Conservation (phyloP, 2,329 filamentous ascomycete species). For the Fusarium lateritium region DNA sequence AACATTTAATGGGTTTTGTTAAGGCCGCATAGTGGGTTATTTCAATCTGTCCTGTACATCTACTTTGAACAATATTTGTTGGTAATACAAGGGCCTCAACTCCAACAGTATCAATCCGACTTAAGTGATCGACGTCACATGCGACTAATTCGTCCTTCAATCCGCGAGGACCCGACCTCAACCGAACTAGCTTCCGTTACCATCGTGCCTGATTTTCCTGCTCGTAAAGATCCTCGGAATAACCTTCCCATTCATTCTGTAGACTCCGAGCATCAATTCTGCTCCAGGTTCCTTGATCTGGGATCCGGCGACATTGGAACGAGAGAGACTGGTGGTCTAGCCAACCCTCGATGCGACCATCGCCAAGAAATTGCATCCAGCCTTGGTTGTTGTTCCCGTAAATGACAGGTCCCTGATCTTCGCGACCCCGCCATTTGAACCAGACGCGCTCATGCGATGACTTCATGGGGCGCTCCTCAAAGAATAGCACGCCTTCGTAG, state of each 20-base stretch:
- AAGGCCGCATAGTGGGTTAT: background rate
- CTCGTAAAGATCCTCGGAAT: conserved; percentile 52
- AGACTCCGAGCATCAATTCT: conserved; percentile 46
- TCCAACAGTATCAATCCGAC: background rate
- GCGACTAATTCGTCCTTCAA: conserved; percentile 12
- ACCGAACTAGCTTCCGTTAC: conserved; percentile 13
- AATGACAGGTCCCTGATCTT: conserved; percentile 48
- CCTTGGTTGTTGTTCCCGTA: conserved; percentile 50
- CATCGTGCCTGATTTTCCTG: conserved; percentile 42
- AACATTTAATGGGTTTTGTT: conserved; percentile 1
- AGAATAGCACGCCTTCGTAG: conserved; percentile 59
- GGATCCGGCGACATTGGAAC: conserved; percentile 48
- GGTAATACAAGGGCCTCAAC: background rate
- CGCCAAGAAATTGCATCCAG: conserved; percentile 56
- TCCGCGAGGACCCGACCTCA: conserved; percentile 1
- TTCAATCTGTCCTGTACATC: background rate
- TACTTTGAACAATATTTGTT: background rate
- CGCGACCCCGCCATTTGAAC: conserved; percentile 57
- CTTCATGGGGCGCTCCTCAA: conserved; percentile 54
- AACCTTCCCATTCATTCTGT: conserved; percentile 50
- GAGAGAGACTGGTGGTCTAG: conserved; percentile 48
- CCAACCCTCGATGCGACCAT: conserved; percentile 54
- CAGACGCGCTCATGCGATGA: conserved; percentile 48
- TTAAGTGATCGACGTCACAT: conserved; percentile 24
- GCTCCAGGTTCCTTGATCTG: conserved; percentile 52